Evolutionary conservation across 176 grass and related monocot genomes (phyloP), one percentile per base, ranked within the genome.

Genomic region (Aegilops bicornis): DNA sequence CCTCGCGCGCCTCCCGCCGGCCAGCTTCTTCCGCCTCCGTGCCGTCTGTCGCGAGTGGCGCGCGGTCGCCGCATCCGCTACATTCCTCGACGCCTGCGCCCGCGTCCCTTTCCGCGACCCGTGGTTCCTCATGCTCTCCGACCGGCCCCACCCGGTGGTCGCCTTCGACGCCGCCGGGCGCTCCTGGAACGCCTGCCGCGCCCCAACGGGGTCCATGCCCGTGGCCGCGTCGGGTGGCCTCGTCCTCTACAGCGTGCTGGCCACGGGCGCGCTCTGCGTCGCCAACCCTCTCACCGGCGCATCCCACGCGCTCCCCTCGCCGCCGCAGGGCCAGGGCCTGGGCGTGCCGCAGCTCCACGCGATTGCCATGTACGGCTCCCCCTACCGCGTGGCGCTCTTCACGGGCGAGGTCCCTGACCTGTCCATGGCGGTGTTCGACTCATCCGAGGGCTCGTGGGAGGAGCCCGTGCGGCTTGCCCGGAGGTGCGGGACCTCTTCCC

Each of bases 161-260:
- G 88, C 84, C 54, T 90, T 86, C 84, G 88, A 86, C 88, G 23
- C 84, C 73, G 73, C n/a, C 17, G 79, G 40, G 1, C 39, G 79
- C 17, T 62, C 36, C 84, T 90, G 84, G 88, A 83, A 10, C 66
- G 64, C 11, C 35, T 84, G 74, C 70, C 59, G 69, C 22, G 23
- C 84, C 77, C 50, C 63, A 52, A 63, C 66, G 63, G 89, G 79
- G 3, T 23, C 85, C 30, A 82, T 94, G n/a, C 90, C 94, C 19
- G 97, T 99, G 3, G 92, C 97, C 42, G 88, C 97, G 8, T 91
- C 90, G 2, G 92, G 94, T 10, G 94, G 94, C 22, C 86, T 99
- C 76, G 90, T 96, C 43, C 95, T 95, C 64, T 94, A 96, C 92
- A 91, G 82, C 39, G 59, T 87, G 0, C 68, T 69, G 29, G 73